Percentiles rank a stretch among this genome's conserved stretches.
phyloP scores from a whole-genome alignment of 192 early-diverging fungal genomes.

The Dissophora globulifera region DNA sequence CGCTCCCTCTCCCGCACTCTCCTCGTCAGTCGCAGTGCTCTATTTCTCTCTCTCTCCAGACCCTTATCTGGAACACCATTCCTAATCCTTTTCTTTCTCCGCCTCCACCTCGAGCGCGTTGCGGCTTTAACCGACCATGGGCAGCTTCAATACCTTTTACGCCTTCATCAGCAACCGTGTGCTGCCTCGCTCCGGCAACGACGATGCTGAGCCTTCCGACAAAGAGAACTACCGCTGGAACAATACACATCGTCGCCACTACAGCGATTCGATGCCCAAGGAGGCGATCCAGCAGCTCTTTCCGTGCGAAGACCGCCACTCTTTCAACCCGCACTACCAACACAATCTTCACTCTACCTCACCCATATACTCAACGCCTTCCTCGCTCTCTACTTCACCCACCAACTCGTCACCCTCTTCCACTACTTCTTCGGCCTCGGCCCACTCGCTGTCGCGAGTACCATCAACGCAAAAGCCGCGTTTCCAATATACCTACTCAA shows the following conservation, averaged over 20 bases:
- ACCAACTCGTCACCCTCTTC: constrained; percentile 50
- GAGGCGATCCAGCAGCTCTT: constrained; percentile 36
- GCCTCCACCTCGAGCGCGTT: neutral
- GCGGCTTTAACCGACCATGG: constrained; percentile 10
- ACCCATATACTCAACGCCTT: constrained; percentile 37
- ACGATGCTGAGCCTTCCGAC: neutral
- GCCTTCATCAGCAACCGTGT: constrained; percentile 40
- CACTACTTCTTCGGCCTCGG: constrained; percentile 22
- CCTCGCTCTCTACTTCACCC: constrained; percentile 41
- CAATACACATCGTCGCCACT: constrained; percentile 15
- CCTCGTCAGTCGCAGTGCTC: constrained; percentile 4
- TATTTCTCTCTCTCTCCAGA: neutral
- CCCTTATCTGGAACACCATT: neutral
- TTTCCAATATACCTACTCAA: constrained; percentile 8
- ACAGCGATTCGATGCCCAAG: constrained; percentile 20
- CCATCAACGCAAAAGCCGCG: constrained; percentile 18
- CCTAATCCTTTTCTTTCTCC: neutral
- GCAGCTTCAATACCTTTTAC: constrained; percentile 41
- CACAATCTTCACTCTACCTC: constrained; percentile 43
- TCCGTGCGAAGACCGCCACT: constrained; percentile 44
- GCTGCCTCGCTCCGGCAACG: constrained; percentile 16
- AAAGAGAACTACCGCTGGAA: neutral
- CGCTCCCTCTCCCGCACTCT: neutral
- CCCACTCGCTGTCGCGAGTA: neutral
- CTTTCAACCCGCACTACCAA: constrained; percentile 46